Conservation (phyloP, 2,329 filamentous ascomycete species). For the Xylaria sp. region DNA sequence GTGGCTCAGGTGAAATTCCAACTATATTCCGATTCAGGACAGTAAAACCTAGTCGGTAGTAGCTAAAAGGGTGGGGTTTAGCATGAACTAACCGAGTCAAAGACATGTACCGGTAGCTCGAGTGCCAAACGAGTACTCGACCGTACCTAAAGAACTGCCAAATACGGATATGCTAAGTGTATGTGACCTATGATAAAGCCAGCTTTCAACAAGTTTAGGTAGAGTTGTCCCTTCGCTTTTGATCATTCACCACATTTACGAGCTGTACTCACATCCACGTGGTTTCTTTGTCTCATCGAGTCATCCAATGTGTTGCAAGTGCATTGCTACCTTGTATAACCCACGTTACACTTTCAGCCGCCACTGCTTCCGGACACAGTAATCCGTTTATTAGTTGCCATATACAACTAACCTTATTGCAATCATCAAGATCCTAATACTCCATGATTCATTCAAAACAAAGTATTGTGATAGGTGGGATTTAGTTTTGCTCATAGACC, state of each 20-base stretch:
- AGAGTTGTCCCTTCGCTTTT: neutral
- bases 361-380: conserved; percentile 4
- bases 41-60: neutral
- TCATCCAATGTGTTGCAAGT: neutral
- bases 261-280: conserved; percentile 21
- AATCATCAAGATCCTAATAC: too few relatives aligned
- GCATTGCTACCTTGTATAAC: neutral
- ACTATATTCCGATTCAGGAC: too few relatives aligned
- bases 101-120: neutral
- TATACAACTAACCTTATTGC: too few relatives aligned
- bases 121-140: too few relatives aligned
- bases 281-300: conserved; percentile 15
- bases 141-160: neutral
- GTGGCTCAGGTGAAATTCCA: too few relatives aligned
- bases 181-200: neutral
- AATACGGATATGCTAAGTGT: neutral
- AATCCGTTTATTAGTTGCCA: neutral
- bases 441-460: too few relatives aligned
- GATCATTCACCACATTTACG: conserved; percentile 11
- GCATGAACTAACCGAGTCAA: neutral
- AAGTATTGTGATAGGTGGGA: neutral
- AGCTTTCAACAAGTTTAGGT: conserved; percentile 11
- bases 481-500: neutral
- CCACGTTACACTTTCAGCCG: neutral
- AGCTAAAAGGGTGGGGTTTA: conserved; percentile 7